Evolutionary conservation across 768 basidiomycete genomes (phyloP), one percentile per base, ranked within the genome.

Genomic region (Mycena sanguinolenta): DNA sequence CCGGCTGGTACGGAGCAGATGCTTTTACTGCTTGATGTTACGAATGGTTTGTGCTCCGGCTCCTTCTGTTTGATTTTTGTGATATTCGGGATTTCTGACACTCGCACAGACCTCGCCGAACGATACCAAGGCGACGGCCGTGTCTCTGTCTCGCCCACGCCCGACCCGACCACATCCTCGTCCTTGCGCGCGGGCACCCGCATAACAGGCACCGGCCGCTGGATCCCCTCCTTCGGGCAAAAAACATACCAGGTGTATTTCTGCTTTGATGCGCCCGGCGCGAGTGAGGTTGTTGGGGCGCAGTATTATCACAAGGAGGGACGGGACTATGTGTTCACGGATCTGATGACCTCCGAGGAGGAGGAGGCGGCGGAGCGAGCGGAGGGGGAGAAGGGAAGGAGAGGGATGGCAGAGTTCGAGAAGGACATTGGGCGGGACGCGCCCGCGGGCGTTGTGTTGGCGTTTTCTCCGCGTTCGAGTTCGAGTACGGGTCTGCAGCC

Each of bases 1-100:
- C 82, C 82, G 6, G 67, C 74, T 34, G 81, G 79, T 27, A 79
- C 75, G 12, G 80, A 80, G 42, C 82, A 82, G 16, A 82, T 63
- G 25, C 58, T 68, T n/a, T 42, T 72, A 8, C 27, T 71, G 23
- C 58, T 72, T 53, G 71, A 72, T 21, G 58, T 30, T 2, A 72
- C 71, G 13, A 17, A 30, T 14, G 67, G 71, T 68, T 27, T 52
- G 67, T 58, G 1, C 5, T 28, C n/a, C 27, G 13, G 52, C n/a
- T n/a, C n/a, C n/a, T n/a, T n/a, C n/a, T n/a, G n/a, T n/a, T n/a
- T n/a, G n/a, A n/a, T n/a, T n/a, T n/a, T n/a, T n/a, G n/a, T n/a
- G n/a, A n/a, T n/a, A n/a, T n/a, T n/a, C n/a, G n/a, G n/a, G n/a
- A n/a, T n/a, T n/a, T n/a, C n/a, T n/a, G n/a, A n/a, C n/a, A n/a